Conservation (phyloP, 345 rosid species). For the Lepidium sativum region DNA sequence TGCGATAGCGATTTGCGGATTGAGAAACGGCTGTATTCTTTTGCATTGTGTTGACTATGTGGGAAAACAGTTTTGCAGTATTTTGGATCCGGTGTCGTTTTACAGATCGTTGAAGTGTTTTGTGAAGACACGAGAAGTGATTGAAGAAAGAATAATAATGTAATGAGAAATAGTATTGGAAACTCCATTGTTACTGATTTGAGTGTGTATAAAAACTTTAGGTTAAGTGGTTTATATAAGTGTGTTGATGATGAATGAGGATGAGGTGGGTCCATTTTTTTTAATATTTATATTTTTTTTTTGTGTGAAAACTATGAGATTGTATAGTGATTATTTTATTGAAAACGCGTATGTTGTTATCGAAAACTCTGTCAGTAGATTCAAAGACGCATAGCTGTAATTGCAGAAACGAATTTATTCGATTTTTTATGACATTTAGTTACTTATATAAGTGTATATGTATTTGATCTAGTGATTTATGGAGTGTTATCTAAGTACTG, state of each 20-base stretch:
- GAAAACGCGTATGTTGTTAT: slow-evolving; percentile 22
- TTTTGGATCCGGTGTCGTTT: slow-evolving; percentile 52
- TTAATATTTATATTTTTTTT: not conserved
- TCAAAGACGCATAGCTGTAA: slow-evolving; percentile 13
- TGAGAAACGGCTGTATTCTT: slow-evolving; percentile 47
- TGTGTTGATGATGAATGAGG: slow-evolving; percentile 1
- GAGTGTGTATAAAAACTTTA: not conserved
- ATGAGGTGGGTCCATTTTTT: slow-evolving; percentile 5
- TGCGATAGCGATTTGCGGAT: slow-evolving; percentile 56
- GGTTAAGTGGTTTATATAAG: slow-evolving; percentile 13
- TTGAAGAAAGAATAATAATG: not conserved
- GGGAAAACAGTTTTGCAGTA: slow-evolving; percentile 53
- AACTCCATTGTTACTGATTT: not conserved
- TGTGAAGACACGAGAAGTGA: slow-evolving; percentile 4
- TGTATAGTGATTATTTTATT: not conserved
- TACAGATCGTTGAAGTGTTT: slow-evolving; percentile 38
- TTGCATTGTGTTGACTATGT: slow-evolving; percentile 34
- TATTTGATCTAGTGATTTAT: too few species aligned
- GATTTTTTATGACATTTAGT: not conserved
- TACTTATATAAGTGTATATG: not conserved
- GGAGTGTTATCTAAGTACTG: too few species aligned
- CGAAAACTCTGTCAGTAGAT: slow-evolving; percentile 1
- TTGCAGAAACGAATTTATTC: not conserved
- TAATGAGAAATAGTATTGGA: not conserved
- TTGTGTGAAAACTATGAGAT: not conserved